phyloP scores from a whole-genome alignment of 2,329 filamentous ascomycete genomes.

The Huntiella bhutanensis region DNA sequence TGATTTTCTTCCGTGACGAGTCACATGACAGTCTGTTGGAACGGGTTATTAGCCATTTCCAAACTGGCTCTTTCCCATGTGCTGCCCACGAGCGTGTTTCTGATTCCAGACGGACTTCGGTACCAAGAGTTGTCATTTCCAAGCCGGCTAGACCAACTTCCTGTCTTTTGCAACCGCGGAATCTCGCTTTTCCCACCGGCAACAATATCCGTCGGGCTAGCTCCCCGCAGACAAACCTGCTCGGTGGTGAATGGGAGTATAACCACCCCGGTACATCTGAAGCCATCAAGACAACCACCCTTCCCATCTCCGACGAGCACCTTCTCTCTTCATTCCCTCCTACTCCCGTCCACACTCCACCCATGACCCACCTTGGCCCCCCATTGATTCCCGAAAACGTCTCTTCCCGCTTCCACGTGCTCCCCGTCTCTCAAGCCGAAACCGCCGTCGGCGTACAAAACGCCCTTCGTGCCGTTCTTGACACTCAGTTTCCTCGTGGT shows the following conservation, averaged over 20 bases:
- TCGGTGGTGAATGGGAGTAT: constrained; percentile 6
- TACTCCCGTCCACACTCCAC: constrained; percentile 8
- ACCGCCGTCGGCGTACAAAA: constrained; percentile 38
- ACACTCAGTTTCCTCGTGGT: constrained; percentile 29
- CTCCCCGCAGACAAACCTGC: constrained; percentile 5
- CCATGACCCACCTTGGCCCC: not conserved
- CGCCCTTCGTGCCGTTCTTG: constrained; percentile 33
- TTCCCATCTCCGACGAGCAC: constrained; percentile 7
- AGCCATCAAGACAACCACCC: not conserved
- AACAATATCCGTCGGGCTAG: constrained; percentile 6
- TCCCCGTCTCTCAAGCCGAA: constrained; percentile 22
- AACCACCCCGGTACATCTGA: not conserved
- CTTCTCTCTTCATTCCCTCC: constrained; percentile 11
- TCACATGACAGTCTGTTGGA: constrained; percentile 25
- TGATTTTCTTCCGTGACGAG: constrained; percentile 33
- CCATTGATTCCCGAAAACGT: constrained; percentile 5
- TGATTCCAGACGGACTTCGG: constrained; percentile 6
- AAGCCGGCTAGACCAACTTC: constrained; percentile 1
- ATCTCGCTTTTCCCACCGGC: not conserved
- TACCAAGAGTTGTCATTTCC: constrained; percentile 9
- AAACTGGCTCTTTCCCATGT: constrained; percentile 20
- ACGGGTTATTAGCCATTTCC: constrained; percentile 28
- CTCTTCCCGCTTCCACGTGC: constrained; percentile 16
- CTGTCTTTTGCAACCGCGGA: not conserved
- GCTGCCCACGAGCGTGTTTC: not conserved